phyloP scores from a whole-genome alignment of 176 grass and related monocot species.

The bread wheat (Triticum aestivum) region DNA sequence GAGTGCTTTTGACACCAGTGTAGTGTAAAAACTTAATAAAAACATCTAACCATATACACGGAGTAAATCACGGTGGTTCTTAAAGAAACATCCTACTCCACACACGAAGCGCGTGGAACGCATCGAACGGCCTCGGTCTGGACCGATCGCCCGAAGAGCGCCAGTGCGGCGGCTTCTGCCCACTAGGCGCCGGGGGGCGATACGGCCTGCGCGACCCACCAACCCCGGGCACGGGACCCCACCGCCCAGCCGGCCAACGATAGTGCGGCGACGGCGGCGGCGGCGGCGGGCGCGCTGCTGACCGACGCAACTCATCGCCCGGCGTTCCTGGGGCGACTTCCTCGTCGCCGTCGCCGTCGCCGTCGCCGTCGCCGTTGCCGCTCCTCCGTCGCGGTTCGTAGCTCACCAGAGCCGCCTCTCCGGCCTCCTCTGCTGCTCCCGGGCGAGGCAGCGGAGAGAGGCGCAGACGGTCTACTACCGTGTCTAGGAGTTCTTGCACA shows the following conservation, averaged over 20 bases:
- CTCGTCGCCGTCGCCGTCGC: background rate
- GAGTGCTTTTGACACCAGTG: too few species aligned
- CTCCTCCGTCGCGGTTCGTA: background rate
- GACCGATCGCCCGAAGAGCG: background rate
- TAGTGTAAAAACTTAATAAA: too few species aligned
- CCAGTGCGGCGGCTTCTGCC: background rate
- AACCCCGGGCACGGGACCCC: background rate
- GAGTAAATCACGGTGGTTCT: background rate
- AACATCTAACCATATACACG: too few species aligned
- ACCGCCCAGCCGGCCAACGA: background rate
- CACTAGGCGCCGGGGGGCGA: background rate
- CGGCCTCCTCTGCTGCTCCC: background rate
- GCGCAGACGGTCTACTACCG: background rate
- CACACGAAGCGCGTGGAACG: background rate
- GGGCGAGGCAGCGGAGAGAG: background rate
- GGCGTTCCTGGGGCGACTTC: background rate
- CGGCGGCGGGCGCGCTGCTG: background rate
- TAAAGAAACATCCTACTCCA: background rate
- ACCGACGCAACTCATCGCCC: background rate
- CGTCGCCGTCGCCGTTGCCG: background rate
- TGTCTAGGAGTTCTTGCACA: too few species aligned
- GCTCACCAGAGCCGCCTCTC: background rate
- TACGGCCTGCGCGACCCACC: background rate
- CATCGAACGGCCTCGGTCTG: background rate
- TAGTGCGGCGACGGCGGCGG: background rate